phyloP scores from a whole-genome alignment of 176 grass and related monocot species.

The Hsuehochloa calcarea region DNA sequence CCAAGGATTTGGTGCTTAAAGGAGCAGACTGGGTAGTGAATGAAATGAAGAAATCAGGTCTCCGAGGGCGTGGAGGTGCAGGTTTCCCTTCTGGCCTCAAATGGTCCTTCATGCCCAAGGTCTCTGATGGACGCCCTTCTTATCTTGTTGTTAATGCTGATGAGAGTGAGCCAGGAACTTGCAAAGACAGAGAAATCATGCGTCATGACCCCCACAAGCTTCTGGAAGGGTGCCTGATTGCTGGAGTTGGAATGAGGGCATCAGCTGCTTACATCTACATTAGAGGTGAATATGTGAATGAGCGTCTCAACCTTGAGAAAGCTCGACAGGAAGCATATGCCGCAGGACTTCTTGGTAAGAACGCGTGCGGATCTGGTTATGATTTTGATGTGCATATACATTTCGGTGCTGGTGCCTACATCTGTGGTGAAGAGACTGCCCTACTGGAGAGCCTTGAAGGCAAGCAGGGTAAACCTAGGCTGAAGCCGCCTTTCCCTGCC shows the following conservation, averaged over 20 bases:
- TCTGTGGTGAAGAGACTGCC: conserved; percentile 96
- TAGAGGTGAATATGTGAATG: conserved; percentile 93
- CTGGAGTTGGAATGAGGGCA: conserved; percentile 89
- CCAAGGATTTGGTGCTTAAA: conserved; percentile 88
- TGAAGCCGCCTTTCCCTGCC: conserved; percentile 92
- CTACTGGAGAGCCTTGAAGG: conserved; percentile 92
- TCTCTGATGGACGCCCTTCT: conserved; percentile 79
- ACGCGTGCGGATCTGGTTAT: conserved; percentile 92
- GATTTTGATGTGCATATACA: conserved; percentile 90
- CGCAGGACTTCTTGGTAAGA: conserved; percentile 81
- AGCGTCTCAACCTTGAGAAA: conserved; percentile 71
- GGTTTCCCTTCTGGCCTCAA: conserved; percentile 92
- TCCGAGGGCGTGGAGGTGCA: conserved; percentile 87
- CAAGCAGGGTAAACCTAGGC: conserved; percentile 83
- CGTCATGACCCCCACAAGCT: conserved; percentile 89
- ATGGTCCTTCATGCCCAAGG: conserved; percentile 99
- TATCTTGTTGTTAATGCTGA: conserved; percentile 97
- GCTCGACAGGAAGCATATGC: conserved; percentile 83
- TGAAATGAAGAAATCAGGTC: conserved; percentile 94
- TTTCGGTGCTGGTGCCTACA: conserved; percentile 93
- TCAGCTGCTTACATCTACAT: conserved; percentile 96
- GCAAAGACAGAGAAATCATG: conserved; percentile 98
- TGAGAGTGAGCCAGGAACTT: conserved; percentile 94
- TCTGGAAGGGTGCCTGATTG: conserved; percentile 89
- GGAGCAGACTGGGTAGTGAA: conserved; percentile 87